Conservation (phyloP, 306 rosid genomes). For the Sicyos baderoa region DNA sequence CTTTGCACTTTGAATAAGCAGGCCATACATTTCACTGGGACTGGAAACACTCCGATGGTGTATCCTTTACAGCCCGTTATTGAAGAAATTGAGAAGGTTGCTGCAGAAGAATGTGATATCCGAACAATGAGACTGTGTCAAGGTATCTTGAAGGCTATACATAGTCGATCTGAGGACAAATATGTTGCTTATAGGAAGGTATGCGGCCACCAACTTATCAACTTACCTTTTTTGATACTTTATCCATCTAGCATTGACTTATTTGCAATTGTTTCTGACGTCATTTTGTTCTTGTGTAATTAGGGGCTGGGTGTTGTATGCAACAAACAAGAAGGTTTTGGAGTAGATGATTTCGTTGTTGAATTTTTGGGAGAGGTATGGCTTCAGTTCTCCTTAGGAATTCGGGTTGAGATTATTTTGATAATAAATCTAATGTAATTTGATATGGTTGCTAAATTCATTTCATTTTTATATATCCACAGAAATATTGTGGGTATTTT, state of each 20-base stretch:
- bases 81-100: conserved; percentile 59
- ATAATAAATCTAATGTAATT: background rate
- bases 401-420: background rate
- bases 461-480: background rate
- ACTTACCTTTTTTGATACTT: background rate
- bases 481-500: conserved; percentile 2
- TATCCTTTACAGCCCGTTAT: conserved; percentile 65
- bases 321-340: conserved; percentile 76
- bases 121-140: conserved; percentile 64
- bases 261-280: conserved; percentile 6
- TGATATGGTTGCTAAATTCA: background rate
- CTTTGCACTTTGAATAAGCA: conserved; percentile 72
- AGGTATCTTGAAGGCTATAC: conserved; percentile 65
- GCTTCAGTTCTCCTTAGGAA: conserved; percentile 18
- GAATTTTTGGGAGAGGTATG: conserved; percentile 98
- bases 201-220: conserved; percentile 19
- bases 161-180: conserved; percentile 80
- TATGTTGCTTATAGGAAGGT: conserved; percentile 97
- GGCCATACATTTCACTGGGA: conserved; percentile 76
- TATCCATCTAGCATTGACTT: conserved; percentile 18
- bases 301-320: conserved; percentile 99
- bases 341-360: conserved; percentile 79
- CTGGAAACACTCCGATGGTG: conserved; percentile 79
- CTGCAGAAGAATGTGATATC: conserved; percentile 52
- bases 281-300: conserved; percentile 23